Evolutionary conservation across 192 early-diverging fungal species (phyloP).

Genomic region (Coemansia sp.): DNA sequence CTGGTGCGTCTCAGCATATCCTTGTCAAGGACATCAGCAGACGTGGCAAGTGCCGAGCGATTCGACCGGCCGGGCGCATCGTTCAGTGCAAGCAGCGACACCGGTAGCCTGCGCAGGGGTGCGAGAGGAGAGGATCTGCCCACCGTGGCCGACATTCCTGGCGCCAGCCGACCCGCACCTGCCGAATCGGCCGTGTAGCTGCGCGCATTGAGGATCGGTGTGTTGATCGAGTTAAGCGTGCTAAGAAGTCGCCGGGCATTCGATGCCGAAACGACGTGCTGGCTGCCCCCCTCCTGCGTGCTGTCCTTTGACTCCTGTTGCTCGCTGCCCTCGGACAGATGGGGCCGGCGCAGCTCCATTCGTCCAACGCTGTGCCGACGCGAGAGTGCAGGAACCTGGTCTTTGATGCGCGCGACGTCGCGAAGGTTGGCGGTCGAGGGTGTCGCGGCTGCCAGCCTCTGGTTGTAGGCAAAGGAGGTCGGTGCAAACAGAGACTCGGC

Average conservation of each 20-base stretch:
- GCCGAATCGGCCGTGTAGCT: conserved; percentile 8
- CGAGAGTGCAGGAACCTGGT: conserved; percentile 20
- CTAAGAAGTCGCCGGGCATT: conserved; percentile 46
- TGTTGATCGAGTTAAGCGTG: conserved; percentile 33
- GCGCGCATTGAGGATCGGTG: conserved; percentile 40
- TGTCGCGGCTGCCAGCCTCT: conserved; percentile 35
- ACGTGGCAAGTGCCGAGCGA: conserved; percentile 12
- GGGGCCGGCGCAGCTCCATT: conserved; percentile 10
- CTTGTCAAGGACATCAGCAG: conserved; percentile 9
- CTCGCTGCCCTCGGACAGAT: conserved; percentile 3
- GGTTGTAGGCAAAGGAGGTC: conserved; percentile 51
- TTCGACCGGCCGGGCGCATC: conserved; percentile 20
- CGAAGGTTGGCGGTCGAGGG: conserved; percentile 39
- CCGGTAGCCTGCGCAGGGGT: conserved; percentile 42
- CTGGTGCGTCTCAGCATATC: conserved; percentile 28
- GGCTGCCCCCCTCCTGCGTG: not conserved
- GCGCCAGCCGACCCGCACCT: not conserved
- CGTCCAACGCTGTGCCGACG: conserved; percentile 37
- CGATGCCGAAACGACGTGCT: conserved; percentile 22
- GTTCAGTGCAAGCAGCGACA: conserved; percentile 34
- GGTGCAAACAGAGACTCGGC: conserved; percentile 40
- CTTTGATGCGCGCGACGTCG: conserved; percentile 29
- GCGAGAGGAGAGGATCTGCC: conserved; percentile 4
- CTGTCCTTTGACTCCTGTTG: conserved; percentile 1
- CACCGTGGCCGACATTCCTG: not conserved